phyloP scores from a whole-genome alignment of 805 yeast species.

The Sporopachydermia quercuum region DNA sequence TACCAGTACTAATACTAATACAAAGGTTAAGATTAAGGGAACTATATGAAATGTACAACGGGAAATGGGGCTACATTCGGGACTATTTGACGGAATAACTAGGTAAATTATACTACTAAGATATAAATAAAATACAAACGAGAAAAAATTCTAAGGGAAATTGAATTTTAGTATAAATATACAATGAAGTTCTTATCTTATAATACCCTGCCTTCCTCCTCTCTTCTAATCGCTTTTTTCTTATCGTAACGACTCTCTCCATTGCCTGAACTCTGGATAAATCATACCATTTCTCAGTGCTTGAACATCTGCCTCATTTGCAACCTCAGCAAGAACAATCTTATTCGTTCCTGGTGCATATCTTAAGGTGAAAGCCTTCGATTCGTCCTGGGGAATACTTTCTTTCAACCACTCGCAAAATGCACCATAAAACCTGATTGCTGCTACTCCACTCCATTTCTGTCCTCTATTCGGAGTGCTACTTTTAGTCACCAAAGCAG shows the following conservation, averaged over 20 bases:
- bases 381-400: conserved; percentile 37
- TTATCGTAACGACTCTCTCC: conserved; percentile 26
- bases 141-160: no score
- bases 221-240: not conserved
- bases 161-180: no score
- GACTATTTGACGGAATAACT: no score
- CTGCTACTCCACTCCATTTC: conserved; percentile 57
- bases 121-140: no score
- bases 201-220: no score
- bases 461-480: conserved; percentile 22
- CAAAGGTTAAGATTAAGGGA: no score
- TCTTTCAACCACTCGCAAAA: conserved; percentile 62
- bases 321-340: conserved; percentile 34
- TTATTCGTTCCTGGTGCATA: conserved; percentile 41
- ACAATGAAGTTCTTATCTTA: no score
- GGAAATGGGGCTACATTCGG: no score
- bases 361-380: conserved; percentile 36
- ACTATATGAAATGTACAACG: no score
- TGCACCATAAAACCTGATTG: conserved; percentile 79
- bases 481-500: conserved; percentile 44
- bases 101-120: no score
- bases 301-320: conserved; percentile 21
- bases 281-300: conserved; percentile 28
- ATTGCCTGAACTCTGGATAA: conserved; percentile 34
- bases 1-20: no score